Conservation (phyloP, 1,139 yeast species). For the Suhomyces yuchorum region DNA sequence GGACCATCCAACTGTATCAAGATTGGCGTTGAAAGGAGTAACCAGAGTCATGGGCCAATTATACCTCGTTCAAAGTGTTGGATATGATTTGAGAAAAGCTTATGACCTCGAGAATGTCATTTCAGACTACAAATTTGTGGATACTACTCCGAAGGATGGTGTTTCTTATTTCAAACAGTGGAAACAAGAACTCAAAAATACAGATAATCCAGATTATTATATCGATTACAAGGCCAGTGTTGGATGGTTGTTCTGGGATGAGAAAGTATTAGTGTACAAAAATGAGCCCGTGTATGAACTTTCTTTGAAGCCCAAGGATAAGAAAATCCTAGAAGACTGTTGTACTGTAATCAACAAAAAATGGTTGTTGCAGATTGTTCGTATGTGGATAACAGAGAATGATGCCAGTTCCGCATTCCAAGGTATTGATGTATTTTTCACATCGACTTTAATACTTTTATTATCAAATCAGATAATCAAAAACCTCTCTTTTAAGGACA, state of each 20-base stretch:
- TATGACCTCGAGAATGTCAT: conserved; percentile 46
- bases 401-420: conserved; percentile 65
- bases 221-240: conserved; percentile 57
- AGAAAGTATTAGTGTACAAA: conserved; percentile 51
- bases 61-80: conserved; percentile 52
- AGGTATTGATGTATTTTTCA: conserved; percentile 59
- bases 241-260: conserved; percentile 86
- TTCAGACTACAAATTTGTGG: conserved; percentile 41
- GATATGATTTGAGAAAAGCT: conserved; percentile 52
- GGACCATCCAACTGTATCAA: conserved; percentile 73
- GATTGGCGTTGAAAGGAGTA: conserved; percentile 64
- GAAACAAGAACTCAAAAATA: conserved; percentile 55
- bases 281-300: conserved; percentile 28
- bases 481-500: conserved; percentile 42
- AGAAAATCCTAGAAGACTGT: conserved; percentile 42
- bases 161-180: conserved; percentile 47
- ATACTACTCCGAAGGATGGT: conserved; percentile 37
- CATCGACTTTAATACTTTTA: conserved; percentile 48
- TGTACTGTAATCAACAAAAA: conserved; percentile 51
- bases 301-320: conserved; percentile 40
- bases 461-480: conserved; percentile 44
- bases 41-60: conserved; percentile 57
- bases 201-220: conserved; percentile 51
- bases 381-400: conserved; percentile 62
- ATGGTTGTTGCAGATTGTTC: conserved; percentile 60